phyloP scores from a whole-genome alignment of 2,329 filamentous ascomycete species.

The Sporothrix pallida region DNA sequence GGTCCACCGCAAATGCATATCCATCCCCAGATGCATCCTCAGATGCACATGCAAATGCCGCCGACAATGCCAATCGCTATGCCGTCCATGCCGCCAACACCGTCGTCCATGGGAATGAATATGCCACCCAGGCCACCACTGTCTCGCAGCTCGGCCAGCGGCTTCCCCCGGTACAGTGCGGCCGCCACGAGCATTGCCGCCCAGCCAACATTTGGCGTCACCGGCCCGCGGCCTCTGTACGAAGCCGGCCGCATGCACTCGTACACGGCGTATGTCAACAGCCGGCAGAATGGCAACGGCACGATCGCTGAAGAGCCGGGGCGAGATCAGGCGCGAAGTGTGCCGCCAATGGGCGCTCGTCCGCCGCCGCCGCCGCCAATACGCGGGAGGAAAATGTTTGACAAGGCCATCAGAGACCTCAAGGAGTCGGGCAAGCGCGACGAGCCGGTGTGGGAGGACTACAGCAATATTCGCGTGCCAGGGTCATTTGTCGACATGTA shows the following conservation, averaged over 20 bases:
- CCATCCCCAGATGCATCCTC: no score
- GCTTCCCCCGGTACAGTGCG: slow-evolving; percentile 2
- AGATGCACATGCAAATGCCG: no score
- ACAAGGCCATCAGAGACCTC: slow-evolving; percentile 35
- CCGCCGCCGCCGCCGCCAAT: slow-evolving; percentile 1
- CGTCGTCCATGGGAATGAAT: no score
- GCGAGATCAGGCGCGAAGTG: not conserved
- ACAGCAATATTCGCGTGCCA: slow-evolving; percentile 29
- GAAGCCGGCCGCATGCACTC: slow-evolving; percentile 23
- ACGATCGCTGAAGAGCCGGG: slow-evolving; percentile 1
- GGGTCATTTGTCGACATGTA: slow-evolving; percentile 31
- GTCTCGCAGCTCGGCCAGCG: not conserved
- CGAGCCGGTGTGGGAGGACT: slow-evolving; percentile 25
- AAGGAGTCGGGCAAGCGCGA: not conserved
- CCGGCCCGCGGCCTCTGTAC: slow-evolving; percentile 26
- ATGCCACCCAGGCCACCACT: slow-evolving; percentile 20
- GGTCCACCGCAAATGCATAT: not conserved
- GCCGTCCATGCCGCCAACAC: no score
- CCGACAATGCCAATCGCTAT: no score
- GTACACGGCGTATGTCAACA: slow-evolving; percentile 22
- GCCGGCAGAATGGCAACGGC: not conserved
- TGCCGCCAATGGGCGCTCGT: slow-evolving; percentile 17
- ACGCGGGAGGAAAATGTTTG: slow-evolving; percentile 33
- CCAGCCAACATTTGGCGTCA: slow-evolving; percentile 18
- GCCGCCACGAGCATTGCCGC: not conserved